A percentile compares a stretch with the other conserved stretches of the same genome.
phyloP scores from a whole-genome alignment of 208 protist genomes.

The Phytomonas sp. region DNA sequence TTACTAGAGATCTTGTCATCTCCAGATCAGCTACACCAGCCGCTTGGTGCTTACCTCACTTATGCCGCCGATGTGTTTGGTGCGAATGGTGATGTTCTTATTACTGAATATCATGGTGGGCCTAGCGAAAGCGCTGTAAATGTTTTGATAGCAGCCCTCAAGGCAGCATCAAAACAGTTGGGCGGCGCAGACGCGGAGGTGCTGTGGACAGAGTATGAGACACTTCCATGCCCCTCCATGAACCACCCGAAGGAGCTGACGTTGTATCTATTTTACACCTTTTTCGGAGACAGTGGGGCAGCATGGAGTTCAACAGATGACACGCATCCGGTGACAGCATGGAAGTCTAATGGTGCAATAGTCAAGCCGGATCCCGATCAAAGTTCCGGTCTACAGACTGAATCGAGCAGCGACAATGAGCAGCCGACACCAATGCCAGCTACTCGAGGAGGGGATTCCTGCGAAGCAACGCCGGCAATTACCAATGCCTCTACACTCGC shows the following conservation, averaged over 20 bases:
- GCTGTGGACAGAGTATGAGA: slow-evolving; percentile 83
- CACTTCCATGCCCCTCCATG: slow-evolving; percentile 32
- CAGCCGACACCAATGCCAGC: neutral
- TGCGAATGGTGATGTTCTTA: slow-evolving; percentile 55
- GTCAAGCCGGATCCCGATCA: neutral
- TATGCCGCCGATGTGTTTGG: slow-evolving; percentile 69
- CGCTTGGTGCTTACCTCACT: slow-evolving; percentile 20
- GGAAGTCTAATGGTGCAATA: neutral
- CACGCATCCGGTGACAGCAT: neutral
- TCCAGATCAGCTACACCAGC: slow-evolving; percentile 28
- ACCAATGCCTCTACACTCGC: slow-evolving; percentile 19
- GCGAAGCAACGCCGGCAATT: slow-evolving; percentile 8
- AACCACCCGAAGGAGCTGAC: slow-evolving; percentile 30
- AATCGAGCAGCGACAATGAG: neutral
- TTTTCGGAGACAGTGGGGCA: slow-evolving; percentile 32
- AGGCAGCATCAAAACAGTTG: slow-evolving; percentile 51
- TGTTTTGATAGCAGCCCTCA: slow-evolving; percentile 57
- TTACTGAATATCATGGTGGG: slow-evolving; percentile 42
- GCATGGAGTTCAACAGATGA: neutral
- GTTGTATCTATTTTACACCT: slow-evolving; percentile 58
- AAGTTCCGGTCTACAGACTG: neutral
- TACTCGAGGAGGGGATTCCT: neutral
- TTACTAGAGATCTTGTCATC: slow-evolving; percentile 3
- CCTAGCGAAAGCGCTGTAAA: slow-evolving; percentile 43
- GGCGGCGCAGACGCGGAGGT: slow-evolving; percentile 51